Conservation (phyloP, 1,284 basidiomycete species). For the Trichosporon sp. region DNA sequence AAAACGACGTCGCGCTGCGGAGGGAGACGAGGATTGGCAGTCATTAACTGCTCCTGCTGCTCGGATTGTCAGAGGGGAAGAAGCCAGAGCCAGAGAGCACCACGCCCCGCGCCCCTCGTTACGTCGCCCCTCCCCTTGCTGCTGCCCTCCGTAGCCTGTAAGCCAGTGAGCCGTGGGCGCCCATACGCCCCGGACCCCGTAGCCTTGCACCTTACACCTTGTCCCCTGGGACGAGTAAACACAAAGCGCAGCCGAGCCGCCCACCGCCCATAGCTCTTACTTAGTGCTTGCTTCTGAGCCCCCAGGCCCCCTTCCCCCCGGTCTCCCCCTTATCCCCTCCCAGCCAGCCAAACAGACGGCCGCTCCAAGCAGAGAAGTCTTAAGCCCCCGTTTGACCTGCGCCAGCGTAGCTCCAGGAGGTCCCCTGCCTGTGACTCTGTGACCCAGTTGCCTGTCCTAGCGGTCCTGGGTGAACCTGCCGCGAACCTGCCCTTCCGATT, state of each 20-base stretch:
- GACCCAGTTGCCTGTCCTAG: too few relatives aligned
- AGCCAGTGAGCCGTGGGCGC: neutral
- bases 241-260: constrained; percentile 7
- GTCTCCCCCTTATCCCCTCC: constrained; percentile 17
- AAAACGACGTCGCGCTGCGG: neutral
- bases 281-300: constrained; percentile 6
- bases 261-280: neutral
- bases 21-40: neutral
- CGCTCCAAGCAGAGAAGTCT: constrained; percentile 10
- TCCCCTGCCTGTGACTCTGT: neutral
- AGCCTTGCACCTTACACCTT: constrained; percentile 21
- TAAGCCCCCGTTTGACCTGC: constrained; percentile 18
- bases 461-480: neutral
- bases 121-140: constrained; percentile 4
- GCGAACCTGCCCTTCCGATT: constrained; percentile 12
- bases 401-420: neutral
- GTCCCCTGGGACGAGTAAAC: constrained; percentile 1
- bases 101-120: constrained; percentile 8
- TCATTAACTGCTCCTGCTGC: neutral
- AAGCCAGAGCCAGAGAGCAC: neutral
- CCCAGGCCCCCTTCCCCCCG: neutral
- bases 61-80: neutral
- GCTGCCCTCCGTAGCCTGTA: neutral
- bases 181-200: neutral
- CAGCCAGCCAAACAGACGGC: constrained; percentile 9